Base-by-base conservation (phyloP, 139 green algal species). In the Klebsormidium nitens region DNA sequence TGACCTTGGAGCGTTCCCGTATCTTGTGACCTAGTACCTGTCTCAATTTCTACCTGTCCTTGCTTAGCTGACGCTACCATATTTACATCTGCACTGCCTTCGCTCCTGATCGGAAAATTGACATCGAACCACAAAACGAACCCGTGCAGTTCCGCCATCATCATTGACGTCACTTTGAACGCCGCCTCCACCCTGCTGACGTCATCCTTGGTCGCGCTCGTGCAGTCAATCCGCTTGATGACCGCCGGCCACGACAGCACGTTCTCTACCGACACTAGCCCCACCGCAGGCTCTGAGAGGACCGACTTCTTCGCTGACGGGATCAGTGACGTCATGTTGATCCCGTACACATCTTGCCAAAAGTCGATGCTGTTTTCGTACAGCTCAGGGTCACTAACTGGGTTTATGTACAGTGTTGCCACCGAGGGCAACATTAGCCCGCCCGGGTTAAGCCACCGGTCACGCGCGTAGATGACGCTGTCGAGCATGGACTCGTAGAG, bases 401-500 rank as follows among this genome's bases (percentile, higher is more conserved):
- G 60, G 14, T 19, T 60, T 0, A 74, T 26, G 38, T 74, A 77
- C 14, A 77, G 35, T 80, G 79, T 74, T 36, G 62, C 71, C 34
- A 57, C 14, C 28, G 65, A 72, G 28, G 91, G 91, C 74, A 95
- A 95, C 90, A 97, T 96, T 37, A 87, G 84, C 32, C 92, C 92
- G 2, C 88, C 89, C 0, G 87, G 86, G 71, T 94, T 95, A 5
- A 97, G 77, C 71, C 91, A 92, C 31, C 77, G 72, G 76, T 97
- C 87, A 0, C 92, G 78, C 0, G 93, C 92, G 40, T 84, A 89
- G 0, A 97, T 59, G 74, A 95, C 96, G 1, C 74, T 89, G 71
- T 96, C 90, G 29, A 97, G 75, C 92, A 97, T 97, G 47, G 88
- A 81, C 74, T 97, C 92, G 64, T 96, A 96, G 17, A 97, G 83